These are phyloP conservation scores for Lomentospora prolificans DNA, from an alignment of 2,329 filamentous ascomycete species.

Conservation along the genomic window DNA sequence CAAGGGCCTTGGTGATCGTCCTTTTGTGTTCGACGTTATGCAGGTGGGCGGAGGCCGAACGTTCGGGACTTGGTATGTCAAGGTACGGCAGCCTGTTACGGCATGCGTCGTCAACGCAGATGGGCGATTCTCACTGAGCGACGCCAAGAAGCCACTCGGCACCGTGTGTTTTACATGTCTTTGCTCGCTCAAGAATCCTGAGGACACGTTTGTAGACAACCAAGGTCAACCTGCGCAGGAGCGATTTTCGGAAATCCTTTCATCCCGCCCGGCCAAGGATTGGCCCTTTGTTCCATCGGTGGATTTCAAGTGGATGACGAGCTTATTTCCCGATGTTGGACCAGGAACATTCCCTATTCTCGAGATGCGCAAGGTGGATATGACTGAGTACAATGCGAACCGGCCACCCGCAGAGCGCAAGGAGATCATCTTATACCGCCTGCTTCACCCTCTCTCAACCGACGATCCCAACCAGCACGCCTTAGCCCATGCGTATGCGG, in stretches of 20 bases:
- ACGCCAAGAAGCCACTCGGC: constrained; percentile 27
- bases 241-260: constrained; percentile 32
- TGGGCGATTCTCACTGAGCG: constrained; percentile 28
- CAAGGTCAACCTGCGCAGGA: constrained; percentile 15
- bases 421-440: constrained; percentile 40
- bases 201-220: constrained; percentile 13
- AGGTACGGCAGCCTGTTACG: constrained; percentile 32
- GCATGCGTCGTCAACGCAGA: neutral
- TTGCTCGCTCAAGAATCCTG: constrained; percentile 39
- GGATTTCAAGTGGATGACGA: constrained; percentile 32
- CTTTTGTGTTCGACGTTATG: constrained; percentile 42
- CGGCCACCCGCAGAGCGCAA: constrained; percentile 32
- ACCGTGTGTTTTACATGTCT: constrained; percentile 40
- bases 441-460: constrained; percentile 30
- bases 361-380: constrained; percentile 46
- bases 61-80: constrained; percentile 40
- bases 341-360: constrained; percentile 36
- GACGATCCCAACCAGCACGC: constrained; percentile 35
- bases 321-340: constrained; percentile 23
- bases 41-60: constrained; percentile 33
- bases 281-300: constrained; percentile 37
- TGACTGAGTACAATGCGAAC: constrained; percentile 32
- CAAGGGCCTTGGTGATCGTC: constrained; percentile 34
- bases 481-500: constrained; percentile 38
- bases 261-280: constrained; percentile 22